Percentiles rank a stretch among this genome's conserved stretches.
Evolutionary conservation across 306 rosid species (phyloP).

Genomic region (Cyamopsis tetragonoloba): DNA sequence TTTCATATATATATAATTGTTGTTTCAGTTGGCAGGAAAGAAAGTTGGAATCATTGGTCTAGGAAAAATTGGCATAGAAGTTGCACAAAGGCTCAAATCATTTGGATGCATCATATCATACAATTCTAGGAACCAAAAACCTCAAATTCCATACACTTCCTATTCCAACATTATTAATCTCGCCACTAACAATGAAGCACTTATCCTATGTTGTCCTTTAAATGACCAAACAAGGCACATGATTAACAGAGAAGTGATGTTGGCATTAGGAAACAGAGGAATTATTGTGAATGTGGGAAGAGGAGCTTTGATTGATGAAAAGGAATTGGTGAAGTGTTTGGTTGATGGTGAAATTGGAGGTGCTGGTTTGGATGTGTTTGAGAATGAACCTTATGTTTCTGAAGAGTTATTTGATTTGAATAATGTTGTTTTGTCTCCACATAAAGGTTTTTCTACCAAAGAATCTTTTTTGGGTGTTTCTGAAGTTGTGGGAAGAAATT

Average conservation of each 20-base stretch:
- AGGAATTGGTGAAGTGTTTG: slow-evolving; percentile 8
- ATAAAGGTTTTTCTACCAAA: slow-evolving; percentile 15
- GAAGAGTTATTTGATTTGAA: slow-evolving; percentile 34
- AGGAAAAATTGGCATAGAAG: slow-evolving; percentile 49
- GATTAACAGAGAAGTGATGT: slow-evolving; percentile 40
- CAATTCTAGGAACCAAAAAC: slow-evolving; percentile 41
- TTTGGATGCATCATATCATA: slow-evolving; percentile 44
- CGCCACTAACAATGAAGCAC: slow-evolving; percentile 29
- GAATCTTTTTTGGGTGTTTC: slow-evolving; percentile 14
- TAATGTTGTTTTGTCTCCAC: slow-evolving; percentile 51
- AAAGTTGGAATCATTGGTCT: slow-evolving; percentile 50
- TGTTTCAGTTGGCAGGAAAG: slow-evolving; percentile 43
- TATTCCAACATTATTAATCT: slow-evolving; percentile 41
- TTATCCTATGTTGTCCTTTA: slow-evolving; percentile 46
- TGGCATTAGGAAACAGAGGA: slow-evolving; percentile 44
- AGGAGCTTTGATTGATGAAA: slow-evolving; percentile 43
- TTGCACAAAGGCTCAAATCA: slow-evolving; percentile 47
- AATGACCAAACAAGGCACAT: slow-evolving; percentile 41
- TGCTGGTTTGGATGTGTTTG: slow-evolving; percentile 63
- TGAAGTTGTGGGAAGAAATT: slow-evolving; percentile 28
- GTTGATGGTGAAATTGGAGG: slow-evolving; percentile 23
- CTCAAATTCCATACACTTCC: slow-evolving; percentile 28
- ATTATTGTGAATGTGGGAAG: slow-evolving; percentile 47
- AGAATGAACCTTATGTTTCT: slow-evolving; percentile 49
- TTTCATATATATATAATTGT: too few relatives aligned